Evolutionary conservation across 257 asterid genomes (phyloP).

Genomic region (Paraleonurus japonicus): DNA sequence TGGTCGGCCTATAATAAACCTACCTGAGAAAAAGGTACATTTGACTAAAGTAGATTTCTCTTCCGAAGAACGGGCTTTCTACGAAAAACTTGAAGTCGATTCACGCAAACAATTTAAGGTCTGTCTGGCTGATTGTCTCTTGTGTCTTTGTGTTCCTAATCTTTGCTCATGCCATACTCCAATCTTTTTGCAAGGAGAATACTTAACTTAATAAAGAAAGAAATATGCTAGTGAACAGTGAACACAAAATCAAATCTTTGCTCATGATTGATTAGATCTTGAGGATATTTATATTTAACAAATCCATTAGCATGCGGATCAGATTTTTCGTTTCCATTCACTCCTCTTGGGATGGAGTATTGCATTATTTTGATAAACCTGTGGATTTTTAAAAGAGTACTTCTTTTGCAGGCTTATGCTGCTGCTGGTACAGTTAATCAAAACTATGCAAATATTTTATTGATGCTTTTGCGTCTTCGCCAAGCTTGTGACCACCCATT

Average conservation of each 20-base stretch:
- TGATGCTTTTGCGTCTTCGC: constrained; percentile 97
- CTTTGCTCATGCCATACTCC: neutral
- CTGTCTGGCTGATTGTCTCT: constrained; percentile 16
- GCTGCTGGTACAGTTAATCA: constrained; percentile 98
- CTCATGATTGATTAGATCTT: neutral
- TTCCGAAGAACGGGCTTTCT: constrained; percentile 73
- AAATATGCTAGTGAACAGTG: neutral
- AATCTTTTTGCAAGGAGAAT: neutral
- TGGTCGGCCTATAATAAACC: constrained; percentile 72
- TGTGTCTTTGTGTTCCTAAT: neutral
- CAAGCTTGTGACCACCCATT: constrained; percentile 99
- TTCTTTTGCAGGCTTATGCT: constrained; percentile 80
- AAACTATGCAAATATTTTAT: constrained; percentile 89
- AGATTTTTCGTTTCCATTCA: constrained; percentile 4
- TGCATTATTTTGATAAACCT: constrained; percentile 10
- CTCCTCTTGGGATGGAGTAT: constrained; percentile 5
- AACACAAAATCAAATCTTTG: neutral
- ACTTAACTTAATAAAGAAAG: neutral
- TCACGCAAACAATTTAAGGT: constrained; percentile 94
- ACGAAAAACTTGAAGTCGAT: constrained; percentile 71
- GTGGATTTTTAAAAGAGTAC: constrained; percentile 6
- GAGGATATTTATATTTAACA: neutral
- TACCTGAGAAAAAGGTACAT: constrained; percentile 76
- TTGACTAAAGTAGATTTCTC: constrained; percentile 77
- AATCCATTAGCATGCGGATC: neutral